Conservation (phyloP, 352 stramenopile species). For the Pilasporangium apinafurcum region DNA sequence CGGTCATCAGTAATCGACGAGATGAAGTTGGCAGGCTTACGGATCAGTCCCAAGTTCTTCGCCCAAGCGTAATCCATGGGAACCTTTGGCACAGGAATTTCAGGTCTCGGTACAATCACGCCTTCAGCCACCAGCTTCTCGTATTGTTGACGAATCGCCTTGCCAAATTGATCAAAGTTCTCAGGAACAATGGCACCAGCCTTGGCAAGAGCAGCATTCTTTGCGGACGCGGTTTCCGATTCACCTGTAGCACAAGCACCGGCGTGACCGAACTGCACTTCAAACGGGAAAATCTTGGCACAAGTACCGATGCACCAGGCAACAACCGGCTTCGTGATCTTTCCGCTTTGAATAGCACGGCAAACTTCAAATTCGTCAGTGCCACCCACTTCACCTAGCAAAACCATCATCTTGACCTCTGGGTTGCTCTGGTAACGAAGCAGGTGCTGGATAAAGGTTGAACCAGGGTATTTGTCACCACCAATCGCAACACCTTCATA, state of each 20-base stretch:
- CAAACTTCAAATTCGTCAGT: constrained; percentile 96
- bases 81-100: constrained; percentile 91
- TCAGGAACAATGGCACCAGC: constrained; percentile 90
- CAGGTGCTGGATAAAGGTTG: constrained; percentile 95
- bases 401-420: constrained; percentile 94
- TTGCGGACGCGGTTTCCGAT: constrained; percentile 91
- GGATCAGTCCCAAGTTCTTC: constrained; percentile 94
- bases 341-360: constrained; percentile 88
- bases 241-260: constrained; percentile 91
- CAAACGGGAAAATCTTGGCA: constrained; percentile 96
- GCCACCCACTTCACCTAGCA: constrained; percentile 94
- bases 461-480: constrained; percentile 95
- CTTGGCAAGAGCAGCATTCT: constrained; percentile 88
- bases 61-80: constrained; percentile 97
- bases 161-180: constrained; percentile 95
- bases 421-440: constrained; percentile 95
- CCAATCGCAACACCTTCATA: constrained; percentile 94
- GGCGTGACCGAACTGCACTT: constrained; percentile 97
- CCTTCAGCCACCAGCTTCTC: constrained; percentile 73
- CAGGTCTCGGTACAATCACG: constrained; percentile 76
- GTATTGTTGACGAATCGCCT: constrained; percentile 89
- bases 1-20: constrained; percentile 97
- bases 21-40: constrained; percentile 97
- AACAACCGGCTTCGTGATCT: constrained; percentile 95
- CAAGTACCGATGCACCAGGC: constrained; percentile 98